Evolutionary conservation across 805 yeast genomes (phyloP), one percentile per base, ranked within the genome.

Genomic region (Monosporozyma servazzii): DNA sequence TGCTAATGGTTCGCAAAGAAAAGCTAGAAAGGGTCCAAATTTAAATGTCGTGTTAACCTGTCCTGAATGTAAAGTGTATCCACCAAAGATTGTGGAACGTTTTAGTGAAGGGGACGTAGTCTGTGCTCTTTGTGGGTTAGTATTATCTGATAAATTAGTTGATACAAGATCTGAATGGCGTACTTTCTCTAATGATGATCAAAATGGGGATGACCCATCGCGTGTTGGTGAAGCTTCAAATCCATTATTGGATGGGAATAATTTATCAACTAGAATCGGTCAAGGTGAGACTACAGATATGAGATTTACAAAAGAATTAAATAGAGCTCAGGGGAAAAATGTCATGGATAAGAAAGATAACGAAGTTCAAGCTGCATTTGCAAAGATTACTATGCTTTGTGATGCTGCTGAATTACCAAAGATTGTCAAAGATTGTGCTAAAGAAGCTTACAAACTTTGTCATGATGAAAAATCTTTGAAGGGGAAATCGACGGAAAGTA

Each of bases 201-300:
- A 91, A 68, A 93, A 91, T 60, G 96, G 95, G 61, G 97, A 89
- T 68, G 99, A 91, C 67, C 99, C 99, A 4, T 84, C 93, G 58
- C 98, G 99, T 86, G 99, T 91, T 56, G 99, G 99, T 69, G 97
- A 90, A 65, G 97, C 97, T 5, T 83, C 89, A 17, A 90, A 90
- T 65, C 96, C 97, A 9, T 73, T 90, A 50, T 75, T 93, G 58
- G 97, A 90, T 63, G 86, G 95, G 20, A 91, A 86, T 60, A 95
- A 90, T 68, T 80, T 91, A 51, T 88, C 95, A 15, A 91, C 99
- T 4, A 83, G 90, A 75, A 93, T 93, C 54, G 86, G 96, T 27
- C 82, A 83, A 53, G 89, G 85, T 18, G 87, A 88, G 39, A 95
- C 88, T 44, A 95, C 91, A 41, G 95, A 90, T 56, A 78, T 84